phyloP scores from a whole-genome alignment of 148 eudicot genomes.

The Heliosperma pusillum region DNA sequence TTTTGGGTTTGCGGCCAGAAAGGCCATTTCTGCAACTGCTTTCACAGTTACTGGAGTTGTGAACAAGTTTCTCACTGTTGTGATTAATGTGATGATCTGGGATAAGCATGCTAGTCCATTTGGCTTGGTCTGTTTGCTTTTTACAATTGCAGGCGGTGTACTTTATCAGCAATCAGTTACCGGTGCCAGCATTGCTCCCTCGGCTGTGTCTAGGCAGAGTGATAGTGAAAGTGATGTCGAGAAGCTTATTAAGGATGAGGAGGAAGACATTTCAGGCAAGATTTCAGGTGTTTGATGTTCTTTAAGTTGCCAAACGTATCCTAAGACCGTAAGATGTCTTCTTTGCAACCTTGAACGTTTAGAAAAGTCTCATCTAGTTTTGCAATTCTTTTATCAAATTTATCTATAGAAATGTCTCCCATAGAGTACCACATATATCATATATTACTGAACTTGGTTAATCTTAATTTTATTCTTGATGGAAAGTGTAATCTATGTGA shows the following conservation, averaged over 20 bases:
- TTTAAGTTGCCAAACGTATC: not conserved
- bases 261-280: conserved; percentile 50
- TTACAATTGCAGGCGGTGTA: conserved; percentile 82
- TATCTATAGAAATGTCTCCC: conserved; percentile 2
- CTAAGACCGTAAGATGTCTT: conserved; percentile 5
- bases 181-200: conserved; percentile 48
- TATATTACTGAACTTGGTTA: conserved; percentile 6
- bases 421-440: conserved; percentile 10
- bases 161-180: conserved; percentile 92
- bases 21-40: conserved; percentile 91
- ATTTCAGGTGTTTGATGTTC: conserved; percentile 49
- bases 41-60: conserved; percentile 99
- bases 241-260: conserved; percentile 44
- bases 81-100: conserved; percentile 91
- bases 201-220: conserved; percentile 37
- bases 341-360: not conserved
- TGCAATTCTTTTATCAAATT: not conserved
- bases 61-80: conserved; percentile 88
- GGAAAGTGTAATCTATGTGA: not conserved
- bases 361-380: conserved; percentile 13
- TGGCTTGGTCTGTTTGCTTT: conserved; percentile 80
- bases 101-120: conserved; percentile 93
- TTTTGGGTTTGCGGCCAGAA: conserved; percentile 92
- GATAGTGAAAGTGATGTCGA: conserved; percentile 39
- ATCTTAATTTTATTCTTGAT: not conserved